Evolutionary conservation across 257 asterid species (phyloP).

Genomic region (Orobanche coerulescens): DNA sequence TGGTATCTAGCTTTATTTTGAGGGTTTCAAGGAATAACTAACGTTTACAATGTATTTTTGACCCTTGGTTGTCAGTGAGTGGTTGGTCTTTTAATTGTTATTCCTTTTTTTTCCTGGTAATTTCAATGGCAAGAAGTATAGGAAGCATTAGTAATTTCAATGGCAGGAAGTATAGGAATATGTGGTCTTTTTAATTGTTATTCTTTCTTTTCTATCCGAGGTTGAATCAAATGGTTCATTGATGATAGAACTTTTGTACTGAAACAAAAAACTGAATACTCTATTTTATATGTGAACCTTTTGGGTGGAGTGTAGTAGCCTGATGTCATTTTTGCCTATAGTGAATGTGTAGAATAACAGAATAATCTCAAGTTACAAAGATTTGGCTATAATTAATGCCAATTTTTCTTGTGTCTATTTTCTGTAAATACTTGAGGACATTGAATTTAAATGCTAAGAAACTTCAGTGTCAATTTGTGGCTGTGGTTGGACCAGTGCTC

Average conservation of each 20-base stretch:
- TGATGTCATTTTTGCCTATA: background rate
- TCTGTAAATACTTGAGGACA: background rate
- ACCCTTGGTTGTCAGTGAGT: background rate
- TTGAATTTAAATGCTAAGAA: conserved; percentile 2
- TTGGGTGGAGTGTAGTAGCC: background rate
- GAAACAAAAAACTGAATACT: background rate
- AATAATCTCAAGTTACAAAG: too few species aligned
- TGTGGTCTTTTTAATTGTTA: background rate
- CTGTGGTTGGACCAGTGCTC: background rate
- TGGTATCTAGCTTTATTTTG: background rate
- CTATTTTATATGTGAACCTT: background rate
- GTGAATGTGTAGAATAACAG: background rate
- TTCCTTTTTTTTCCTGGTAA: background rate
- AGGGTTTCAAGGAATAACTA: too few species aligned
- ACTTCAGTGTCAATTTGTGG: background rate
- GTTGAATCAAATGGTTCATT: background rate
- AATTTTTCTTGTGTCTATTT: background rate
- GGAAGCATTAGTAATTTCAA: too few species aligned
- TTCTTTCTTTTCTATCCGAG: background rate
- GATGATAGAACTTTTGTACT: background rate
- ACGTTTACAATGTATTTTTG: too few species aligned
- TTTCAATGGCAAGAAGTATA: too few species aligned
- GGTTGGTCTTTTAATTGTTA: background rate
- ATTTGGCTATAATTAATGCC: background rate
- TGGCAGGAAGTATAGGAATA: too few species aligned